Percentiles rank a stretch among this genome's conserved stretches.
Conservation (phyloP, 116 monocot genomes). For the Cymodocea nodosa region DNA sequence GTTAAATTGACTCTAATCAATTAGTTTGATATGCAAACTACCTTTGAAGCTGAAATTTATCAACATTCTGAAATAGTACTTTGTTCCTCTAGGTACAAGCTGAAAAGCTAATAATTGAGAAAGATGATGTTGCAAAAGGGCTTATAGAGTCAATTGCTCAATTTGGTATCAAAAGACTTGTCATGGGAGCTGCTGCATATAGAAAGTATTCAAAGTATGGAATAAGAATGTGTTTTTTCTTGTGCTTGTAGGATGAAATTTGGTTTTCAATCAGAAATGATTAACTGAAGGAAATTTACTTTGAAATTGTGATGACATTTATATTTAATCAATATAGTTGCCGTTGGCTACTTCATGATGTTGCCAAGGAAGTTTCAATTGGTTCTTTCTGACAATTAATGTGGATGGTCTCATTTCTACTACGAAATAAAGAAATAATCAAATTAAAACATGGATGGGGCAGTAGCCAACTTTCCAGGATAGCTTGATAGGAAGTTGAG, state of each 20-base stretch:
- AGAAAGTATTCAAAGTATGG: conserved; percentile 15
- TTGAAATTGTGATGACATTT: not conserved
- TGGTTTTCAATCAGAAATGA: too few species aligned
- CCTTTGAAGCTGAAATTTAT: not conserved
- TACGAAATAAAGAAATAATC: too few species aligned
- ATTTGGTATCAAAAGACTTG: conserved; percentile 32
- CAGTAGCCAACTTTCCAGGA: not conserved
- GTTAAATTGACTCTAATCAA: too few species aligned
- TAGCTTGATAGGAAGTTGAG: not conserved
- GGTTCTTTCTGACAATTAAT: not conserved
- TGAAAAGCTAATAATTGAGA: conserved; percentile 30
- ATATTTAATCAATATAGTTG: not conserved
- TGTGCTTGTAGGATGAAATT: too few species aligned
- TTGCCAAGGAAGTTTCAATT: not conserved
- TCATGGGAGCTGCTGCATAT: conserved; percentile 31
- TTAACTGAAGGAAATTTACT: not conserved
- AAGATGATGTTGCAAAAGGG: conserved; percentile 30
- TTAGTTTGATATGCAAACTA: too few species aligned
- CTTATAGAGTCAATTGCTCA: conserved; percentile 24
- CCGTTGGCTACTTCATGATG: not conserved
- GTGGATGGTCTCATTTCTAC: not conserved
- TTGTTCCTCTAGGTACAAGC: conserved; percentile 19
- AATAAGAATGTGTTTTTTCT: not conserved
- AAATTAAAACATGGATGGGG: not conserved
- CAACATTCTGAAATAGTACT: not conserved